Evolutionary conservation across 2,329 filamentous ascomycete species (phyloP), one percentile per base, ranked within the genome.

Genomic region (Pseudogymnoascus sp.): DNA sequence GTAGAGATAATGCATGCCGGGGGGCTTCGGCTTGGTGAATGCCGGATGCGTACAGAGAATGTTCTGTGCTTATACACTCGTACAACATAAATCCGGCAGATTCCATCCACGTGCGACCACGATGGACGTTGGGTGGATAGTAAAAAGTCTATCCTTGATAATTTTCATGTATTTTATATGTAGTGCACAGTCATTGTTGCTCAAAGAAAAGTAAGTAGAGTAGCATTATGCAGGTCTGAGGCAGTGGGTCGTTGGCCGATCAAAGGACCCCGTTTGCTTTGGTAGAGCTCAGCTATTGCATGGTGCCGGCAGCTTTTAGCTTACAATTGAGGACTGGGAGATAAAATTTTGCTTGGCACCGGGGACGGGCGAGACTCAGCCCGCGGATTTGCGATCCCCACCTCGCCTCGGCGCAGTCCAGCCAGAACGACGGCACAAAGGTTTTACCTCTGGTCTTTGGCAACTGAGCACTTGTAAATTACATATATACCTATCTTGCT

Each of bases 151-250:
- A 56, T 56, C 50, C 50, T 33, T 56, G 50, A 21, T 33, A 33
- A 33, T 56, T 56, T 56, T 10, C 29, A 33, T 19, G 50, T 33
- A 56, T 56, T 56, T 33, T 56, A 29, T 17, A 56, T 33, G 50
- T 33, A 33, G 50, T 33, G 50, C 50, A 56, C 50, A 33, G 50
- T 56, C n/a, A 33, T 6, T 33, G 50, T 56, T 15, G 17, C n/a
- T 53, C 26, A 33, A 21, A 26, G 19, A 56, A 33, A 33, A 19
- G 17, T 33, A 56, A 31, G 46, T 53, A 53, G 46, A 53, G 46
- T 50, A 26, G 44, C n/a, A 50, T 50, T 46, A 56, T 56, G 50
- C 50, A 56, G 50, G 50, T 56, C 50, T 56, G 29, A 33, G 50
- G 50, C n/a, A 56, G 50, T 56, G 50, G 50, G 33, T 56, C 29